Evolutionary conservation across 768 basidiomycete species (phyloP).

Genomic region (Boletus pseudo-olivaceus): DNA sequence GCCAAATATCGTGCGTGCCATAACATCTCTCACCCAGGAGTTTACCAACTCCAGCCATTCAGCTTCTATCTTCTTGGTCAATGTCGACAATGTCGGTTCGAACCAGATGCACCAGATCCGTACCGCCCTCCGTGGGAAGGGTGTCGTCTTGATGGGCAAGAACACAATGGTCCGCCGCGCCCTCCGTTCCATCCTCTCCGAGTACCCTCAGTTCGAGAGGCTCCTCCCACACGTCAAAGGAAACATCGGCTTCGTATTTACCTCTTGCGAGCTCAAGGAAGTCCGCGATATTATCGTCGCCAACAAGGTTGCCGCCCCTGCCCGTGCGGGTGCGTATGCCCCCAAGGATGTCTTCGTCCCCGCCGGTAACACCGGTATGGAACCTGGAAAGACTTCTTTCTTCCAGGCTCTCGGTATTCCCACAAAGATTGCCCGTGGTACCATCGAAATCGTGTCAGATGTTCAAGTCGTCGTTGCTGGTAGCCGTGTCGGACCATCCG

Average conservation of each 20-base stretch:
- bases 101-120: constrained; percentile 99
- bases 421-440: constrained; percentile 99
- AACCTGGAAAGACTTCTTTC: constrained; percentile 99
- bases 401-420: constrained; percentile 99
- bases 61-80: constrained; percentile 99
- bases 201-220: constrained; percentile 92
- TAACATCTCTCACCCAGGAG: neutral
- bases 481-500: constrained; percentile 92
- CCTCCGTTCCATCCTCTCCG: constrained; percentile 83
- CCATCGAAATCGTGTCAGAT: constrained; percentile 98
- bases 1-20: constrained; percentile 76
- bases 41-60: constrained; percentile 4
- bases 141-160: constrained; percentile 98
- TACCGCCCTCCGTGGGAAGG: constrained; percentile 93
- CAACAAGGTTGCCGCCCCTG: constrained; percentile 98
- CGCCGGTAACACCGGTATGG: constrained; percentile 99
- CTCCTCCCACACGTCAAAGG: constrained; percentile 95
- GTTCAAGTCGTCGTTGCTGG: constrained; percentile 93
- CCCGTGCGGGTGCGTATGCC: constrained; percentile 95
- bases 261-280: constrained; percentile 87
- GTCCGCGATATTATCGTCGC: constrained; percentile 88
- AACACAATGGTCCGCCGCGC: constrained; percentile 99
- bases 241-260: constrained; percentile 99
- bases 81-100: constrained; percentile 99
- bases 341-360: constrained; percentile 91